These are phyloP conservation scores for Tilletiopsis washingtonensis DNA, from an alignment of 1,284 basidiomycete species.

Conservation along the genomic window DNA sequence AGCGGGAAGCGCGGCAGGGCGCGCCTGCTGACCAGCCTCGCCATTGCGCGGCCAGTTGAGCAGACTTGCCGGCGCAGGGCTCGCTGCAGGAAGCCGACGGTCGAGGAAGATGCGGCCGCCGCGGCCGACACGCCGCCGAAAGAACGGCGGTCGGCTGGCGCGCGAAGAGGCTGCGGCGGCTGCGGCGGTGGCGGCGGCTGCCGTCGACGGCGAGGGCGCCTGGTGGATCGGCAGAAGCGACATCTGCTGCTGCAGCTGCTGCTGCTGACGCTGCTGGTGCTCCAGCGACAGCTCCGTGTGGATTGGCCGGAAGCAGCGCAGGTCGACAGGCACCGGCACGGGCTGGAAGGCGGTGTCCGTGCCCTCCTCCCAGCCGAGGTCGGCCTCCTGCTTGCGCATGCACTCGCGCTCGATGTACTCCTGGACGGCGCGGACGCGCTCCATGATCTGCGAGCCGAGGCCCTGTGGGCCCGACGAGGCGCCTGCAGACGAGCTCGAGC, in stretches of 20 bases:
- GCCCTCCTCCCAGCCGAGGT: conserved; percentile 42
- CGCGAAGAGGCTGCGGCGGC: conserved; percentile 19
- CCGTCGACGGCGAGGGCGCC: conserved; percentile 5
- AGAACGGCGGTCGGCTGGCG: conserved; percentile 41
- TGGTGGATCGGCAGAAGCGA: conserved; percentile 13
- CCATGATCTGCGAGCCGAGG: conserved; percentile 36
- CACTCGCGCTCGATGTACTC: conserved; percentile 44
- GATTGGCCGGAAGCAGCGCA: conserved; percentile 41
- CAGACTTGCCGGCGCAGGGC: conserved; percentile 39
- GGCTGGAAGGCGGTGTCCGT: conserved; percentile 44
- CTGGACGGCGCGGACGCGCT: conserved; percentile 40
- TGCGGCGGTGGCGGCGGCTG: conserved; percentile 2
- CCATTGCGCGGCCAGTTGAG: conserved; percentile 30
- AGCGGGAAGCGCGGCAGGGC: not conserved
- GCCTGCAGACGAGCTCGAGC: not conserved
- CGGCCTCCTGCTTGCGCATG: conserved; percentile 28
- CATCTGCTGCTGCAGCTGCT: conserved; percentile 5
- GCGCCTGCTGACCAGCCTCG: conserved; percentile 1
- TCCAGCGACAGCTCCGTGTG: conserved; percentile 20
- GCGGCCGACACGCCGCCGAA: conserved; percentile 41
- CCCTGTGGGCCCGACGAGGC: conserved; percentile 1
- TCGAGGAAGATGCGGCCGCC: conserved; percentile 45
- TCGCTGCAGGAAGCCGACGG: conserved; percentile 35
- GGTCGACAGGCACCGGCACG: conserved; percentile 21
- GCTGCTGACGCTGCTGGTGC: not conserved